These are phyloP conservation scores for Cenchrus fungigraminus DNA, from an alignment of 176 grass and related monocot genomes.

Conservation along the genomic window DNA sequence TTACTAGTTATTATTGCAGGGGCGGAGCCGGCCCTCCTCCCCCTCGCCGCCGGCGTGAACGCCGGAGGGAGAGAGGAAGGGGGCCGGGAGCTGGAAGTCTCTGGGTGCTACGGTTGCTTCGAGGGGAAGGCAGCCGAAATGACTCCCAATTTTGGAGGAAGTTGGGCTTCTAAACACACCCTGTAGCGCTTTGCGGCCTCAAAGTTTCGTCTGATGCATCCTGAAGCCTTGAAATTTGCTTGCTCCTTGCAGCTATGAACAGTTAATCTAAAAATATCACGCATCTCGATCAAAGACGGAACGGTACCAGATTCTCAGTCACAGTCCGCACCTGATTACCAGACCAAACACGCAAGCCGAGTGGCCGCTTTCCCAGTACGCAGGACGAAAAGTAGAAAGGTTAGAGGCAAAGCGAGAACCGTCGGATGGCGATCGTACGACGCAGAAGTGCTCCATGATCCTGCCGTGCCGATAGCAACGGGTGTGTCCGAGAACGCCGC, in stretches of 20 bases:
- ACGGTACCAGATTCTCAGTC: neutral
- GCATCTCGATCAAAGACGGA: neutral
- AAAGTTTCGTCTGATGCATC: neutral
- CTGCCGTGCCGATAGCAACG: constrained; percentile 42
- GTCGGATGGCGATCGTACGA: constrained; percentile 42
- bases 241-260: neutral
- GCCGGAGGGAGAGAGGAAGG: too few relatives aligned
- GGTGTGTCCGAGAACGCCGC: constrained; percentile 42
- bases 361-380: too few relatives aligned
- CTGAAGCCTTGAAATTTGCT: neutral
- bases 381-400: neutral
- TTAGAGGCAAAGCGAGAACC: neutral
- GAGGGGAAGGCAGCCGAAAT: too few relatives aligned
- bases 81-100: too few relatives aligned
- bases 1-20: too few relatives aligned
- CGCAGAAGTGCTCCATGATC: neutral
- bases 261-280: neutral
- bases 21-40: too few relatives aligned
- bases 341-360: neutral
- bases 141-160: too few relatives aligned
- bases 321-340: neutral
- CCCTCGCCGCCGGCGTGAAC: too few relatives aligned
- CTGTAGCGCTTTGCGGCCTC: neutral
- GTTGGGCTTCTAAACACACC: too few relatives aligned
- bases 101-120: too few relatives aligned